Evolutionary conservation across 2,329 filamentous ascomycete genomes (phyloP).

Genomic region (Helicocarpus griseus): DNA sequence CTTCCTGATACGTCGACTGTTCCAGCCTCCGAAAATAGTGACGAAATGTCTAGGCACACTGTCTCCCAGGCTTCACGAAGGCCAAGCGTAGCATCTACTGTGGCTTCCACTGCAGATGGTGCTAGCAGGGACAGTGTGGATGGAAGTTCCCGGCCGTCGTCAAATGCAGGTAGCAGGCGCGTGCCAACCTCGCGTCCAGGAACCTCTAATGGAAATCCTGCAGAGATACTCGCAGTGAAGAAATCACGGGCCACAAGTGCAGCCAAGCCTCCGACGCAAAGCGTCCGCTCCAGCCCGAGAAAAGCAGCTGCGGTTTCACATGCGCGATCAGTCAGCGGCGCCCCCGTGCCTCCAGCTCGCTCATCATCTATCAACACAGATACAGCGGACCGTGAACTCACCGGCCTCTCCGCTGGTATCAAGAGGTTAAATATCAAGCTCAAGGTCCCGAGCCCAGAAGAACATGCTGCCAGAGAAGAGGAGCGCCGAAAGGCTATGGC

Average conservation of each 20-base stretch:
- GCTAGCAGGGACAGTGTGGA: background rate
- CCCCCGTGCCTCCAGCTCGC: background rate
- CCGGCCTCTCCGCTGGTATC: slow-evolving; percentile 43
- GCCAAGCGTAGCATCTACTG: slow-evolving; percentile 23
- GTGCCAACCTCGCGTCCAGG: slow-evolving; percentile 11
- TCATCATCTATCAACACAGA: slow-evolving; percentile 13
- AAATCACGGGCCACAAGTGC: slow-evolving; percentile 48
- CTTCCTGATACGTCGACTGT: slow-evolving; percentile 28
- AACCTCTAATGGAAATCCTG: slow-evolving; percentile 12
- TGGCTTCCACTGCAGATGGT: slow-evolving; percentile 11
- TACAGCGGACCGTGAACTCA: slow-evolving; percentile 32
- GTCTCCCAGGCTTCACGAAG: slow-evolving; percentile 14
- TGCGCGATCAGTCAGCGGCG: background rate
- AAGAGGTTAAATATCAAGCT: slow-evolving; percentile 48
- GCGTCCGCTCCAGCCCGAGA: slow-evolving; percentile 24
- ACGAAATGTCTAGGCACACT: slow-evolving; percentile 5
- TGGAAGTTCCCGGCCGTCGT: background rate
- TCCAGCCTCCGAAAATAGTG: slow-evolving; percentile 16
- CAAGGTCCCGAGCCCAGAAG: slow-evolving; percentile 48
- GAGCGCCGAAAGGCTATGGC: slow-evolving; percentile 29
- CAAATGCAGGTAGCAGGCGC: background rate
- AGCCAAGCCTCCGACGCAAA: slow-evolving; percentile 33
- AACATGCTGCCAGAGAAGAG: slow-evolving; percentile 45
- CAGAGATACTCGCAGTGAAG: slow-evolving; percentile 40
- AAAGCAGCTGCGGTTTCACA: slow-evolving; percentile 32